Evolutionary conservation across 179 eudicot species (phyloP).

Genomic region (Spinacia oleracea): DNA sequence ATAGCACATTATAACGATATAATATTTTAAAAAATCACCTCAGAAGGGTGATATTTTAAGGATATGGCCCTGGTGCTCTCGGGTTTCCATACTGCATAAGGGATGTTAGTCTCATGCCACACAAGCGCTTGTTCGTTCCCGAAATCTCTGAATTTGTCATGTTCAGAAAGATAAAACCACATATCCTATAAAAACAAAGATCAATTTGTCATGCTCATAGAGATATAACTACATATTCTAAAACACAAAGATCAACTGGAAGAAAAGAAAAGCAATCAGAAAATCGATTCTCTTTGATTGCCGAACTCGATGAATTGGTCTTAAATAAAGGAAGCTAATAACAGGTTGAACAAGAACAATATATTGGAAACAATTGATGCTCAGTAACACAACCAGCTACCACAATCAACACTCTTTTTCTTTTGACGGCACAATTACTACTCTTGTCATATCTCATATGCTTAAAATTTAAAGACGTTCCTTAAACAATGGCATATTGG

Average conservation of each 20-base stretch:
- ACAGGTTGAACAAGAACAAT: background rate
- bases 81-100: conserved; percentile 91
- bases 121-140: conserved; percentile 82
- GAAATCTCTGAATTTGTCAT: conserved; percentile 76
- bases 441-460: too few relatives aligned
- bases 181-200: conserved; percentile 62
- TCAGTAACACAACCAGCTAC: background rate
- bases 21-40: conserved; percentile 47
- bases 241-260: conserved; percentile 14
- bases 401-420: background rate
- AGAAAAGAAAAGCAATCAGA: conserved; percentile 8
- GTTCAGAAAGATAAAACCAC: conserved; percentile 95
- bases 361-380: background rate
- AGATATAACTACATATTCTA: conserved; percentile 96
- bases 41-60: conserved; percentile 73
- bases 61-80: conserved; percentile 79
- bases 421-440: too few relatives aligned
- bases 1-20: conserved; percentile 1
- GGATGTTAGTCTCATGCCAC: conserved; percentile 97
- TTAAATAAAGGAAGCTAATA: conserved; percentile 3
- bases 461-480: background rate
- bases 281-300: background rate
- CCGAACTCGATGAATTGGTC: background rate
- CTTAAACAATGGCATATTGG: background rate
- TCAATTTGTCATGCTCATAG: conserved; percentile 57